Conservation (phyloP, 306 rosid species). For the Prunus padus region DNA sequence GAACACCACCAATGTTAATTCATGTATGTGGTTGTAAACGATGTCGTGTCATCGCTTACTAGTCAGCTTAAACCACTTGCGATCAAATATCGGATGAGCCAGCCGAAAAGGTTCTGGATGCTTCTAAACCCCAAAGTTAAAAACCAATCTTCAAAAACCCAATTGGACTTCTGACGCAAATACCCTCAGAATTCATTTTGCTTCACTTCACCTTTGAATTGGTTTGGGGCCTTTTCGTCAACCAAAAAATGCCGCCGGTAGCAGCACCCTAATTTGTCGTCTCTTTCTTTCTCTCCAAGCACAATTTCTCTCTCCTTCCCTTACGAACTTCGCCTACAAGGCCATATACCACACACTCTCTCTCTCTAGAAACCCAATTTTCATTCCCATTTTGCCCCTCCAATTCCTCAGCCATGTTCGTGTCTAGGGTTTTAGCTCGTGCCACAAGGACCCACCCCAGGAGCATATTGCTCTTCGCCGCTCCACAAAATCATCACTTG, state of each 20-base stretch:
- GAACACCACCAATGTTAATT: background rate
- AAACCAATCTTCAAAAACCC: background rate
- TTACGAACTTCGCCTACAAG: background rate
- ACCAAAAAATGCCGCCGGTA: background rate
- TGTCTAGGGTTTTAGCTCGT: constrained; percentile 44
- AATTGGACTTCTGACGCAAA: background rate
- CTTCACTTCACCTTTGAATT: too few species aligned
- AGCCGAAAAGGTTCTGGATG: constrained; percentile 2
- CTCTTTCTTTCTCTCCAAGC: constrained; percentile 24
- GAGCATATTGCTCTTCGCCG: constrained; percentile 47
- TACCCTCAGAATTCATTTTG: too few species aligned
- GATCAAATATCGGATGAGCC: background rate
- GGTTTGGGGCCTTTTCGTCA: constrained; percentile 22
- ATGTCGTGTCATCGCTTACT: background rate
- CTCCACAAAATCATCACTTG: constrained; percentile 34
- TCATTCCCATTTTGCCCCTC: constrained; percentile 15
- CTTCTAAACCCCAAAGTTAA: background rate
- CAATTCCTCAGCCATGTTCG: constrained; percentile 47
- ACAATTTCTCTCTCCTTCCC: background rate
- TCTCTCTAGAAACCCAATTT: background rate
- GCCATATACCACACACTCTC: too few species aligned
- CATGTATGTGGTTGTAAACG: background rate
- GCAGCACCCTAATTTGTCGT: background rate
- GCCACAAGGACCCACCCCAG: constrained; percentile 47
- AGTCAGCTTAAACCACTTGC: background rate